Conservation (phyloP, 352 stramenopile species). For the Globisporangium paroecandrum region DNA sequence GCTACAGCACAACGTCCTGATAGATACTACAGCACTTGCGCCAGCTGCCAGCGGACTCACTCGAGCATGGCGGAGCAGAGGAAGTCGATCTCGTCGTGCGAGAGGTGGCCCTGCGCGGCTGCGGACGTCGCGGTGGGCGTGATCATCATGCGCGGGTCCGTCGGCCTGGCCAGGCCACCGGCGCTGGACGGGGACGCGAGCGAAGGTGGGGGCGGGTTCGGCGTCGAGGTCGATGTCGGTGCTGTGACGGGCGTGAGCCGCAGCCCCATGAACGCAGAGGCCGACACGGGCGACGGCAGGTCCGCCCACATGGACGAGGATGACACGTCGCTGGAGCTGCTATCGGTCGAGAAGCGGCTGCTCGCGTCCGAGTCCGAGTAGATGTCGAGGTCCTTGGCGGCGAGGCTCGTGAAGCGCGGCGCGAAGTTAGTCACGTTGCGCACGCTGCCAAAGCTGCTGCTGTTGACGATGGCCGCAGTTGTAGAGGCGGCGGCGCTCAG, state of each 20-base stretch:
- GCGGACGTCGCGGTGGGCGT: conserved; percentile 7
- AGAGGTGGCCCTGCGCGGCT: conserved; percentile 42
- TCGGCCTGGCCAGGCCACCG: conserved; percentile 4
- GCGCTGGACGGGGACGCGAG: conserved; percentile 17
- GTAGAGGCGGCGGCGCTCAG: not conserved
- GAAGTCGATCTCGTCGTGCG: conserved; percentile 84
- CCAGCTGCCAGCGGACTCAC: conserved; percentile 21
- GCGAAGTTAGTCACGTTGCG: conserved; percentile 18
- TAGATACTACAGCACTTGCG: conserved; percentile 3
- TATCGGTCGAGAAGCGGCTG: conserved; percentile 57
- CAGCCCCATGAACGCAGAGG: conserved; percentile 14
- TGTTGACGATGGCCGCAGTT: not conserved
- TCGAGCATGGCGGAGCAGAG: conserved; percentile 80
- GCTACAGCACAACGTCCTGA: not conserved
- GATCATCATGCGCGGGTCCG: conserved; percentile 9
- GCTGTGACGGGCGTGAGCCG: conserved; percentile 16
- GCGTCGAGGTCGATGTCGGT: not conserved
- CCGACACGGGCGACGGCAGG: conserved; percentile 28
- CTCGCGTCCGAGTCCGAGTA: conserved; percentile 72
- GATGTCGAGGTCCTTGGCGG: conserved; percentile 41
- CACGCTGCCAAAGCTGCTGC: conserved; percentile 6
- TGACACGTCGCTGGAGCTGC: conserved; percentile 34
- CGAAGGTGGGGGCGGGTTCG: conserved; percentile 13
- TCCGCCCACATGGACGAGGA: conserved; percentile 65
- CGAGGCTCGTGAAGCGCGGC: conserved; percentile 24